Evolutionary conservation across 371 early-diverging fungal genomes (phyloP), one percentile per base, ranked within the genome.

Genomic region (Mycotypha africana): DNA sequence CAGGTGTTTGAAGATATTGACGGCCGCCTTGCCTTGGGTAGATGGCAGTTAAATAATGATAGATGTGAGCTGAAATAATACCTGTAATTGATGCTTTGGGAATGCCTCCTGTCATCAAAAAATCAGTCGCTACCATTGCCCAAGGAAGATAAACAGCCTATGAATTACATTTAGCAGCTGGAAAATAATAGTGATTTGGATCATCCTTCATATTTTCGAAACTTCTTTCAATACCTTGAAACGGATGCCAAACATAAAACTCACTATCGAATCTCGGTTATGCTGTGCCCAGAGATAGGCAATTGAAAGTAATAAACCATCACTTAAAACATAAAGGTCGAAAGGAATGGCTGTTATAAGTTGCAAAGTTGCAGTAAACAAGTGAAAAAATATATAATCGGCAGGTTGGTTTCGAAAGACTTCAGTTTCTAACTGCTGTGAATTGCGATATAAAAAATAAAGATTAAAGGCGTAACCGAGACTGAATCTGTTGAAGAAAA

Each of bases 181-280:
- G n/a, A n/a, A n/a, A n/a, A n/a, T n/a, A n/a, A n/a, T n/a, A 34
- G 15, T 35, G 23, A 42, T 2, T 20, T 33, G 20, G 1, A 12
- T 15, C 30, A 23, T 35, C 20, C 28, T 37, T 11, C 19, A 39
- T 51, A 28, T 35, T 51, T 45, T 56, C 15, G 9, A 5, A 9
- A 9, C 15, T 4, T 34, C 9, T 14, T 34, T 11, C 56, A 32
- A 20, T 24, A 87, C 93, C 67, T 86, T 85, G 66, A 93, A 87
- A 45, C 70, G 79, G 30, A 92, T 42, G 12, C 93, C 93, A 70
- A 90, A 85, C 75, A 91, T 79, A 62, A 92, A 90, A 0, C 76
- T 70, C 0, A 93, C 88, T 16, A 61, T 70, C 47, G 63, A 58
- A 0, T 84, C 82, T 14, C 76, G 56, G 47, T 84, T 73, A 53